Percentiles rank a stretch among this genome's conserved stretches.
These are phyloP conservation scores for Blastocystis sp. DNA, from an alignment of 352 stramenopile genomes.

Conservation along the genomic window DNA sequence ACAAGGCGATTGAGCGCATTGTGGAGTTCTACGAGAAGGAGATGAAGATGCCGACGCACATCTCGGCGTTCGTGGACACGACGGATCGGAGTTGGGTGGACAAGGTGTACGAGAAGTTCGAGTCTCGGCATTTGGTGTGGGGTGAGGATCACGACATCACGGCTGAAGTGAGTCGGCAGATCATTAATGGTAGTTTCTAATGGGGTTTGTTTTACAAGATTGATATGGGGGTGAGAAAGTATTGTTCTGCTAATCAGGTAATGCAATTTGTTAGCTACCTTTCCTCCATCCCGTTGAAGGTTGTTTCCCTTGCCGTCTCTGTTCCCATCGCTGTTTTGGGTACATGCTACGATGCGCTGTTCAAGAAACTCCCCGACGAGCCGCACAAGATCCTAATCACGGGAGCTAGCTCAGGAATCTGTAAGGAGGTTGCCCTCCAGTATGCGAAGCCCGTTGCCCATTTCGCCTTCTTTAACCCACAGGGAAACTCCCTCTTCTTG, in stretches of 20 bases:
- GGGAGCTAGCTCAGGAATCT: slow-evolving; percentile 55
- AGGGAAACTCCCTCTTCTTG: slow-evolving; percentile 34
- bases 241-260: not conserved
- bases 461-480: not conserved
- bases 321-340: slow-evolving; percentile 32
- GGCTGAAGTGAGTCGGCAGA: too few species aligned
- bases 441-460: slow-evolving; percentile 51
- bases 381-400: slow-evolving; percentile 59
- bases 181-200: too few species aligned
- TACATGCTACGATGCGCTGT: slow-evolving; percentile 30
- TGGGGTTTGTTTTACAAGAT: too few species aligned
- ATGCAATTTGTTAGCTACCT: slow-evolving; percentile 42
- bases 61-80: too few species aligned
- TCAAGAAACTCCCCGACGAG: slow-evolving; percentile 66
- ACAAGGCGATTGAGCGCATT: too few species aligned
- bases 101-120: too few species aligned
- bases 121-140: too few species aligned
- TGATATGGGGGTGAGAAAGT: too few species aligned
- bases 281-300: slow-evolving; percentile 13
- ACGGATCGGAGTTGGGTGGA: too few species aligned
- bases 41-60: too few species aligned
- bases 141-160: too few species aligned
- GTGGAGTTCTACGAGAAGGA: too few species aligned
- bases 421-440: slow-evolving; percentile 57
- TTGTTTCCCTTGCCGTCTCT: slow-evolving; percentile 23